Evolutionary conservation across 768 basidiomycete species (phyloP), one percentile per base, ranked within the genome.

Genomic region (Paxillus ammoniavirescens): DNA sequence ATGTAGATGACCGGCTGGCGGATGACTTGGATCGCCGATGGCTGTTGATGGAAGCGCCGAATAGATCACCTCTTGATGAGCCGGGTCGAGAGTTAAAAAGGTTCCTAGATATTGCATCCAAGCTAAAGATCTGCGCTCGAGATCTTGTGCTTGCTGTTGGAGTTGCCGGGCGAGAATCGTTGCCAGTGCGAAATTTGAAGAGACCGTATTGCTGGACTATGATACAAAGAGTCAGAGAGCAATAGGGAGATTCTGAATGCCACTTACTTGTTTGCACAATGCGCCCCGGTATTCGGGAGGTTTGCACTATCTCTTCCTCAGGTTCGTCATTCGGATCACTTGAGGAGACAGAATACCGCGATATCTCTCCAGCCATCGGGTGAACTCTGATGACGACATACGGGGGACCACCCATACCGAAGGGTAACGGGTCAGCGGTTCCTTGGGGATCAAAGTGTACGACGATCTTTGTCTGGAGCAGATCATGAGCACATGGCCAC

Each of bases 21-120:
- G 80, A 79, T 2, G 91, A 91, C 63, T 88, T 87, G 52, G 66
- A 61, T 13, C 66, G 83, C 54, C 80, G 80, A 64, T 84, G 83
- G 52, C 83, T 76, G 61, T 79, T 87, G 35, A 88, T 82, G 0
- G 87, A 85, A 5, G 83, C 84, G 30, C 84, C 81, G 64, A 93
- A 92, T 52, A 92, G 76, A 57, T 94, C 91, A 31, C 81, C 81
- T 72, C 85, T 83, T 8, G 83, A 74, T 10, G 81, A 82, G 8
- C 86, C 89, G 30, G 87, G 80, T 2, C 84, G 81, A 6, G 82
- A 66, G 61, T 80, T 84, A 72, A 97, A 95, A 28, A 98, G 78
- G 69, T 93, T 94, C 42, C 92, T 82, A 17, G 92, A 93, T 60
- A 98, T 87, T 17, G 84, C 88, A 63, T 98, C 94, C 49, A 98